Conservation (phyloP, 176 grass and related monocot genomes). For the Avena sativa region DNA sequence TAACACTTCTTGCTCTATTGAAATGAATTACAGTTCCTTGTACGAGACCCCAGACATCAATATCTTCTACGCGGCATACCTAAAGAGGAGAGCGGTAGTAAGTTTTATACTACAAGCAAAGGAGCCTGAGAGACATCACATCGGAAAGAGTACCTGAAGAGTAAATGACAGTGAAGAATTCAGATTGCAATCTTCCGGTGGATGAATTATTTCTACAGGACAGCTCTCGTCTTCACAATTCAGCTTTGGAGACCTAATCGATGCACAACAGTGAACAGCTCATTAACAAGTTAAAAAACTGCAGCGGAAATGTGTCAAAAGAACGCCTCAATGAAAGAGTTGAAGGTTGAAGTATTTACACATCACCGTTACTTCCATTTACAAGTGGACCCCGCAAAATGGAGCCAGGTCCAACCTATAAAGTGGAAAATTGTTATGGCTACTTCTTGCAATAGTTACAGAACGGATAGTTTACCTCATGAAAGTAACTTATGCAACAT, state of each 20-base stretch:
- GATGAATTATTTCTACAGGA: constrained; percentile 90
- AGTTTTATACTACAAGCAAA: constrained; percentile 16
- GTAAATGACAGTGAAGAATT: constrained; percentile 97
- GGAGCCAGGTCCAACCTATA: constrained; percentile 98
- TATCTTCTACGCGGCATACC: constrained; percentile 99
- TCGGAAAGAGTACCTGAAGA: constrained; percentile 71
- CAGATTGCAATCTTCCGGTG: constrained; percentile 99
- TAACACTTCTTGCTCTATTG: constrained; percentile 82
- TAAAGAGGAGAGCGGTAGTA: constrained; percentile 42
- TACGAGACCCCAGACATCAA: constrained; percentile 90
- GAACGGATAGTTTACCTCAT: constrained; percentile 20
- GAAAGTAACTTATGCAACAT: constrained; percentile 22
- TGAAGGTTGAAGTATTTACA: constrained; percentile 75
- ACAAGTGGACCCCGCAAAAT: constrained; percentile 79
- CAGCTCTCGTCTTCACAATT: constrained; percentile 87
- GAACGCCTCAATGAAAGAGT: constrained; percentile 28
- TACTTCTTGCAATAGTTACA: constrained; percentile 6
- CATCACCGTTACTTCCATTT: constrained; percentile 72
- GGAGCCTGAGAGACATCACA: neutral
- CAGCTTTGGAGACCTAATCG: constrained; percentile 83
- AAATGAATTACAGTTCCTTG: constrained; percentile 98
- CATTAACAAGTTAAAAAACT: constrained; percentile 27
- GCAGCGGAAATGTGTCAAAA: constrained; percentile 31
- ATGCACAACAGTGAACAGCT: constrained; percentile 45
- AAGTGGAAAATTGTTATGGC: constrained; percentile 34